Evolutionary conservation across 495 filamentous ascomycete genomes (phyloP), one percentile per base, ranked within the genome.

Genomic region (Chaetomium fimeti): DNA sequence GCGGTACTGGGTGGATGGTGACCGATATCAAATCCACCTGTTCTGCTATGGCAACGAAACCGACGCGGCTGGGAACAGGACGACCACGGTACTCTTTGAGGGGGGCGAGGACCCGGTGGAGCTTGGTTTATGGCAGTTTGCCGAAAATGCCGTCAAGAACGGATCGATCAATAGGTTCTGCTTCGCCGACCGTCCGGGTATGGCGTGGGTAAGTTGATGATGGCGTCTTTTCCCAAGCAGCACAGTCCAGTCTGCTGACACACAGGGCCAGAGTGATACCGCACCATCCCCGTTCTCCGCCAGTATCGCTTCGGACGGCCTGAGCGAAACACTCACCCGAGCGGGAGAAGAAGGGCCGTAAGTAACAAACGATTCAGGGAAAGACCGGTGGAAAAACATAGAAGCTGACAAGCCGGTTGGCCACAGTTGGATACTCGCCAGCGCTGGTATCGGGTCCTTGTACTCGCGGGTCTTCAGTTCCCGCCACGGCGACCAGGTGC

Each of bases 141-240:
- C 85, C 18, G 81, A 84, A 52, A 79, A 83, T 64, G 84, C 88
- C 0, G 82, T 89, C 63, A 76, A 80, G 40, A 90, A 91, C 61
- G 89, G 91, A 28, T 87, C 85, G 29, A 94, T 98, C 64, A 72
- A 76, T 55, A 87, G 93, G 52, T 98, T 94, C 76, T 98, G 94
- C 79, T 97, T 96, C 76, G 95, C 90, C 78, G 94, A 98, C 70
- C 89, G 94, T 24, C 94, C 94, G 1, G 94, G 94, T 1, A 78
- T 92, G 57, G 92, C 82, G 42, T 97, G 89, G 87, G 94, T 79
- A 69, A 70, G 76, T n/a, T 13, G 18, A 20, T 18, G 8, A 20
- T 36, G 55, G 3, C 0, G 38, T 13, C 47, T 0, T 9, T 11
- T 49, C 40, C 2, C 8, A 24, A 38, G 20, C 22, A 32, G 38